Evolutionary conservation across 164 flowering plant species (phyloP).

Genomic region (Liriodendron chinense): DNA sequence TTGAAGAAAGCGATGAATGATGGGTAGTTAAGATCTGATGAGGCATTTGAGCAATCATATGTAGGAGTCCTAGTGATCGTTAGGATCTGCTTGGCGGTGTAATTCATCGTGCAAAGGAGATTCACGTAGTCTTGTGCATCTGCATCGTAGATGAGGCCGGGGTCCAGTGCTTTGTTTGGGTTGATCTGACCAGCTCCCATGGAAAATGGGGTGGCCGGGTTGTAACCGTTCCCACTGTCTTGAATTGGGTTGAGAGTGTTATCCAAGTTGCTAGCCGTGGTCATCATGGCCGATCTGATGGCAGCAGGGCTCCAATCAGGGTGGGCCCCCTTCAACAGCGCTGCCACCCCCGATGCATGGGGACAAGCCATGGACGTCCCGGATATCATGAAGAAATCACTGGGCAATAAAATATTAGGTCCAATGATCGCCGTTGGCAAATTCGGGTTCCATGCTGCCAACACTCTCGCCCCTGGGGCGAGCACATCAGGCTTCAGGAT

Average conservation of each 20-base stretch:
- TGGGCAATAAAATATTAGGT: slow-evolving; percentile 3
- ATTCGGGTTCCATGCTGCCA: slow-evolving; percentile 42
- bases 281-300: slow-evolving; percentile 39
- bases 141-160: slow-evolving; percentile 45
- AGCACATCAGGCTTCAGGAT: neutral
- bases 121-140: slow-evolving; percentile 34
- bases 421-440: slow-evolving; percentile 13
- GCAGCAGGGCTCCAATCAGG: slow-evolving; percentile 50
- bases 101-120: slow-evolving; percentile 45
- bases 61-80: slow-evolving; percentile 34
- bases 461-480: slow-evolving; percentile 18
- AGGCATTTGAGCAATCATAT: slow-evolving; percentile 15
- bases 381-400: slow-evolving; percentile 31
- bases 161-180: slow-evolving; percentile 20
- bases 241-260: slow-evolving; percentile 18
- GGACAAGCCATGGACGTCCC: slow-evolving; percentile 52
- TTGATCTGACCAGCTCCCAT: neutral
- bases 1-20: slow-evolving; percentile 39
- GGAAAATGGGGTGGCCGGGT: neutral
- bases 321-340: slow-evolving; percentile 33
- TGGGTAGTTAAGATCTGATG: slow-evolving; percentile 54
- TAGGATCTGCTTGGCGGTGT: slow-evolving; percentile 33
- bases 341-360: slow-evolving; percentile 38
- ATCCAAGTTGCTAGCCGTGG: slow-evolving; percentile 29
- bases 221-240: slow-evolving; percentile 15